Conservation (phyloP, 257 asterid species). For the Primulina eburnea region DNA sequence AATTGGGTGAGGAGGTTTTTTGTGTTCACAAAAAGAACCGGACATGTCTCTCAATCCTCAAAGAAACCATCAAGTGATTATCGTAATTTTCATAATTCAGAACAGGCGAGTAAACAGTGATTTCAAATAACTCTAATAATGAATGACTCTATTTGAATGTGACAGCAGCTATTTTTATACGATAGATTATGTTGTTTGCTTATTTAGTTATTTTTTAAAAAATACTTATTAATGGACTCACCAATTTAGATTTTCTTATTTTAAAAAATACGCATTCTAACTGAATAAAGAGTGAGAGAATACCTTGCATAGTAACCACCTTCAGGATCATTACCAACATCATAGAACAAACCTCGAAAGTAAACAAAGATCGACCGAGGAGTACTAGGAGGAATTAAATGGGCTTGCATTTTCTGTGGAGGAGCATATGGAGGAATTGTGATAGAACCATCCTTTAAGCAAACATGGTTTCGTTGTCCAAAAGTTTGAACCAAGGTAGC, state of each 20-base stretch:
- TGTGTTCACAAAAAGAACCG: background rate
- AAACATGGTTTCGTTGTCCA: constrained; percentile 86
- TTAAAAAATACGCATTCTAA: background rate
- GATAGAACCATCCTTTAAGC: constrained; percentile 75
- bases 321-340: constrained; percentile 79
- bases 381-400: constrained; percentile 74
- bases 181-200: background rate
- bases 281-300: constrained; percentile 44
- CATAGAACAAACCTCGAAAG: constrained; percentile 86
- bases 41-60: background rate
- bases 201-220: too few species aligned
- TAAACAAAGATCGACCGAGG: constrained; percentile 92
- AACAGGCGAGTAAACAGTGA: background rate
- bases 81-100: background rate
- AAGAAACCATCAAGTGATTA: background rate
- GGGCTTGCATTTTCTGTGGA: constrained; percentile 91
- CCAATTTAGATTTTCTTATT: background rate
- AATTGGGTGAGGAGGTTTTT: background rate
- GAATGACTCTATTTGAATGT: background rate
- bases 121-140: background rate
- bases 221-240: background rate
- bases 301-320: constrained; percentile 94
- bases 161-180: background rate
- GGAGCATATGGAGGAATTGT: constrained; percentile 92
- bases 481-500: constrained; percentile 92